These are phyloP conservation scores for Phlegmacium glaucopus DNA, from an alignment of 768 basidiomycete genomes.

Conservation along the genomic window DNA sequence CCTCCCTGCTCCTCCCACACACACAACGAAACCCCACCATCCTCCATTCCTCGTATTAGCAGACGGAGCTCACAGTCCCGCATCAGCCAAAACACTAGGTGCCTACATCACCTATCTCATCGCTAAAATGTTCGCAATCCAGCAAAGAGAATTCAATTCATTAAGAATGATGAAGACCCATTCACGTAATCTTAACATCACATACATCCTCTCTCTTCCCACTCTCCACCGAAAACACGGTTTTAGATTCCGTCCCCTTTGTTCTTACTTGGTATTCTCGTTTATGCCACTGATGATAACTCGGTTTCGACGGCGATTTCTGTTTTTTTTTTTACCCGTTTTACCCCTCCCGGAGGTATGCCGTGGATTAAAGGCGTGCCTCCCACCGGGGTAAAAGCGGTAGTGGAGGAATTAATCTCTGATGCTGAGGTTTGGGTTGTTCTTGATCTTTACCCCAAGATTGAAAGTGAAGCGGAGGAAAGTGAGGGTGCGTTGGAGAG, in stretches of 20 bases:
- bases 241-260: conserved; percentile 70
- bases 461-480: conserved; percentile 5
- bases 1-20: conserved; percentile 5
- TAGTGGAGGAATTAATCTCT: conserved; percentile 40
- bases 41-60: conserved; percentile 51
- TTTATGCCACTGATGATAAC: conserved; percentile 15
- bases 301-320: conserved; percentile 29
- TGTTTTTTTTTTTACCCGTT: conserved; percentile 57
- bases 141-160: conserved; percentile 9
- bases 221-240: conserved; percentile 84
- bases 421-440: conserved; percentile 45
- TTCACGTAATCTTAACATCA: conserved; percentile 34
- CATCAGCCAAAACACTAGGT: conserved; percentile 67
- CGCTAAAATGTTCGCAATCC: conserved; percentile 7
- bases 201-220: conserved; percentile 82
- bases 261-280: conserved; percentile 38
- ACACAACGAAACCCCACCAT: not conserved
- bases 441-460: conserved; percentile 21
- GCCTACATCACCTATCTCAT: conserved; percentile 52
- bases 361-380: conserved; percentile 82
- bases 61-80: conserved; percentile 93
- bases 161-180: conserved; percentile 1
- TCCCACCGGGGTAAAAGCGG: conserved; percentile 44
- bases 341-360: conserved; percentile 85
- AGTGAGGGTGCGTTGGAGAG: conserved; percentile 16